These are phyloP conservation scores for Coprinellus aureogranulatus DNA, from an alignment of 768 basidiomycete species.

Conservation along the genomic window DNA sequence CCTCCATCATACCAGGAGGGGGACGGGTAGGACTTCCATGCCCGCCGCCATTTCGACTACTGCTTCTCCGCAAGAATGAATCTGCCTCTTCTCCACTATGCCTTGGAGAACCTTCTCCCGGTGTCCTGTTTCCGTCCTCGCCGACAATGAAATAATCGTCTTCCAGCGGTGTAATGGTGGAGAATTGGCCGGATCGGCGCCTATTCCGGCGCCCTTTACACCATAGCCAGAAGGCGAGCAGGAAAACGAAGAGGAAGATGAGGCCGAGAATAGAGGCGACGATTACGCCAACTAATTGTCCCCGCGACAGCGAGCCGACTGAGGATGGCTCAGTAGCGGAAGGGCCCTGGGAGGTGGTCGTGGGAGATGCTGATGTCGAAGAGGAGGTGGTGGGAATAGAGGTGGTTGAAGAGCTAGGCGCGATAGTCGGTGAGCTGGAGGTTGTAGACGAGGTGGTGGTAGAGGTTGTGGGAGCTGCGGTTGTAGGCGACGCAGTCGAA, in stretches of 20 bases:
- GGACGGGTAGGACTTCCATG: not conserved
- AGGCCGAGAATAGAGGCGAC: conserved; percentile 60
- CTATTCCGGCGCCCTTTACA: conserved; percentile 44
- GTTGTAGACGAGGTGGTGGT: conserved; percentile 13
- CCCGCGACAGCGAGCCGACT: conserved; percentile 29
- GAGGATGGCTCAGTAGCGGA: conserved; percentile 5
- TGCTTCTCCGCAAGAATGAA: conserved; percentile 53
- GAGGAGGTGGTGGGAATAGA: conserved; percentile 15
- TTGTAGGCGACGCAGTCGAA: conserved; percentile 1
- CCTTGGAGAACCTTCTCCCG: conserved; percentile 67
- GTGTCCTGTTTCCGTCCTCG: conserved; percentile 34
- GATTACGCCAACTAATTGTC: conserved; percentile 54
- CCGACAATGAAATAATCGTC: conserved; percentile 40
- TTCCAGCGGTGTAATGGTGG: conserved; percentile 32
- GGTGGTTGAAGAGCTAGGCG: conserved; percentile 24
- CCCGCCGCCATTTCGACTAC: too few species aligned
- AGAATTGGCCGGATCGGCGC: conserved; percentile 27
- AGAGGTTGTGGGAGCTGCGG: conserved; percentile 28
- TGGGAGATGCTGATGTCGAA: conserved; percentile 12
- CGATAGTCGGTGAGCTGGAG: not conserved
- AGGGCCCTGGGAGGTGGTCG: conserved; percentile 14
- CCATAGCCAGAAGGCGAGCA: conserved; percentile 46
- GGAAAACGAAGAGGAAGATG: conserved; percentile 53
- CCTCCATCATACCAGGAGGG: conserved; percentile 4
- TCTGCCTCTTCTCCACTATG: conserved; percentile 70